A percentile compares a stretch with the other conserved stretches of the same genome.
Evolutionary conservation across 768 basidiomycete genomes (phyloP).

Genomic region (Russula foetens): DNA sequence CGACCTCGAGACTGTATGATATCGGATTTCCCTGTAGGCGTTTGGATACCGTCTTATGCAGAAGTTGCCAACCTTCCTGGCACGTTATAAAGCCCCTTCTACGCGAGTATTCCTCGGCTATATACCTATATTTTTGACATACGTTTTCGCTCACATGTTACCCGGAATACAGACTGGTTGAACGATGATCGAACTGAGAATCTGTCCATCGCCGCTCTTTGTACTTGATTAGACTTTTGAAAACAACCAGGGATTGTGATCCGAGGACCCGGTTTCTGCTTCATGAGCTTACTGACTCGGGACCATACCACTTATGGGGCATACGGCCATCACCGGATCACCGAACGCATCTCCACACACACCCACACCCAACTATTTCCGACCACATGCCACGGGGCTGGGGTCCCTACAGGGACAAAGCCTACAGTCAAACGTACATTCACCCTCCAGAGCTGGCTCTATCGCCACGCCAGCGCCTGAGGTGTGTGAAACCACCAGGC

Average conservation of each 20-base stretch:
- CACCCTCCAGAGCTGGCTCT: too few relatives aligned
- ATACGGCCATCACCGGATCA: too few relatives aligned
- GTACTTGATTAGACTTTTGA: constrained; percentile 29
- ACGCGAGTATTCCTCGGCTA: neutral
- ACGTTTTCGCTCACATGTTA: neutral
- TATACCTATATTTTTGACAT: neutral
- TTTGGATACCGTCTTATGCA: neutral
- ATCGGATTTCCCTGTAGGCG: neutral
- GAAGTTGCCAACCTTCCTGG: neutral
- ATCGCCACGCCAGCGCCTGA: too few relatives aligned
- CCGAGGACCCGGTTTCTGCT: constrained; percentile 13
- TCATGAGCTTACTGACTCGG: neutral
- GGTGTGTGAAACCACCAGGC: too few relatives aligned
- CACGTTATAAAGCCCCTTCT: neutral
- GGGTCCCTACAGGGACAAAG: neutral
- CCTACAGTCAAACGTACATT: too few relatives aligned
- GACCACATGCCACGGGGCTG: neutral
- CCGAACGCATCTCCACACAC: too few relatives aligned
- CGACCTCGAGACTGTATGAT: constrained; percentile 2
- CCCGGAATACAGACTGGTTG: neutral
- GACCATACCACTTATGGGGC: too few relatives aligned
- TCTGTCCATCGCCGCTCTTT: neutral
- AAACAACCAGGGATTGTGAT: constrained; percentile 34
- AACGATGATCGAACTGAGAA: too few relatives aligned
- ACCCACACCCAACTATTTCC: neutral